Conservation (phyloP, 192 early-diverging fungal species). For the Oehlia diaphana region DNA sequence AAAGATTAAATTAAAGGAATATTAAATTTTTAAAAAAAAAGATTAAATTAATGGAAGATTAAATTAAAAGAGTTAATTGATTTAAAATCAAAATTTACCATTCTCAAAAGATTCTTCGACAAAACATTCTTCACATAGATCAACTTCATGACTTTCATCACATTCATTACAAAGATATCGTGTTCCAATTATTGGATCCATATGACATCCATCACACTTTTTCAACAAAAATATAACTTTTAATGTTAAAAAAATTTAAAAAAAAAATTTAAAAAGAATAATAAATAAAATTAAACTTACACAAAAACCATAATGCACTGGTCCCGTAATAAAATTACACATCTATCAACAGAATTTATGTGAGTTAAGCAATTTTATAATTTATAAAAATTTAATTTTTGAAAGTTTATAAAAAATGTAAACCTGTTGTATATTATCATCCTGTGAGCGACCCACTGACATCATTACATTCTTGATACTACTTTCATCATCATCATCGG, state of each 20-base stretch:
- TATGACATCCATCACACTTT: conserved; percentile 68
- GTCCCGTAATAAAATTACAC: not conserved
- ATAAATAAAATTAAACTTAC: conserved; percentile 31
- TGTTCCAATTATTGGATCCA: conserved; percentile 72
- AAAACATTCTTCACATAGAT: conserved; percentile 65
- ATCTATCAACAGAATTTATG: not conserved
- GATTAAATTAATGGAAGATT: no score
- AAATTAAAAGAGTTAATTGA: no score
- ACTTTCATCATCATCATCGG: conserved; percentile 52
- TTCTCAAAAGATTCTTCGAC: not conserved
- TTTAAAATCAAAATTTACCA: not conserved
- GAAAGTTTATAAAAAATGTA: no score
- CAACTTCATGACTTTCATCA: conserved; percentile 59
- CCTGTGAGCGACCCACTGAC: not conserved
- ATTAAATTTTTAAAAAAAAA: no score
- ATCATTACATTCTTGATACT: conserved; percentile 45
- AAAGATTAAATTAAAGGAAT: not conserved
- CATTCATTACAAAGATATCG: conserved; percentile 70
- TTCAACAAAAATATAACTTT: not conserved
- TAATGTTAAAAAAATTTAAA: not conserved
- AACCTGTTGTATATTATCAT: not conserved
- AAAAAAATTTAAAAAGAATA: not conserved
- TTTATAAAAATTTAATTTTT: no score
- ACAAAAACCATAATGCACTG: conserved; percentile 41
- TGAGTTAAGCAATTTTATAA: no score